These are phyloP conservation scores for Psilocybe subaeruginosa DNA, from an alignment of 768 basidiomycete genomes.

Conservation along the genomic window DNA sequence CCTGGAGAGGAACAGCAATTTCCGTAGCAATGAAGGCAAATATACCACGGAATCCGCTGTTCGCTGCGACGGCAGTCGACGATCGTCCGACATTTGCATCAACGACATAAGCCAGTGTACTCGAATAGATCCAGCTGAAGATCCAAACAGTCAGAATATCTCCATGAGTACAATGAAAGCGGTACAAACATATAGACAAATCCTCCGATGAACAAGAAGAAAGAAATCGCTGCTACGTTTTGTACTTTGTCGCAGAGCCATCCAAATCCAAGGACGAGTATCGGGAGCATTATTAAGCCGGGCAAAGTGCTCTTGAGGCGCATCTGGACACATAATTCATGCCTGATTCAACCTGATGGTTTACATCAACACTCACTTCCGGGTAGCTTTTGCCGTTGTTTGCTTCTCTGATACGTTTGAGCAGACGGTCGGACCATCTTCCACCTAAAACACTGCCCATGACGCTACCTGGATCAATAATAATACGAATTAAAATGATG, in stretches of 20 bases:
- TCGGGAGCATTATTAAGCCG: constrained; percentile 63
- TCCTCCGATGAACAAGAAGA: constrained; percentile 73
- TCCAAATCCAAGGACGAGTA: constrained; percentile 66
- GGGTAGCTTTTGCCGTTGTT: constrained; percentile 52
- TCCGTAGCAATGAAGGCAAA: constrained; percentile 73
- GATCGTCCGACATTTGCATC: constrained; percentile 86
- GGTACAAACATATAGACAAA: constrained; percentile 70
- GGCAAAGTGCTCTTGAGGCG: constrained; percentile 65
- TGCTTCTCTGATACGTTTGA: constrained; percentile 37
- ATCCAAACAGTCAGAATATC: neutral
- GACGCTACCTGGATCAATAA: constrained; percentile 33
- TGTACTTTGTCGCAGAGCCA: constrained; percentile 72
- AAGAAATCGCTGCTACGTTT: constrained; percentile 68
- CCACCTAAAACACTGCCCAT: constrained; percentile 48
- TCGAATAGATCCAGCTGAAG: constrained; percentile 38
- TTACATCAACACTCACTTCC: constrained; percentile 51
- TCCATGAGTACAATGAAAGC: neutral
- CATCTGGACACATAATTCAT: constrained; percentile 51
- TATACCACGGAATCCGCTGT: constrained; percentile 75
- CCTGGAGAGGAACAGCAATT: constrained; percentile 75
- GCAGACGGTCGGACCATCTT: constrained; percentile 45
- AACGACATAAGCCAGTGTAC: constrained; percentile 78
- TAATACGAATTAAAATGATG: constrained; percentile 1
- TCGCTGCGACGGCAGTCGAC: constrained; percentile 73
- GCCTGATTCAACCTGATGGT: too few relatives aligned